Evolutionary conservation across 108 stramenopile species (phyloP).

Genomic region (Cyclotella sp.): DNA sequence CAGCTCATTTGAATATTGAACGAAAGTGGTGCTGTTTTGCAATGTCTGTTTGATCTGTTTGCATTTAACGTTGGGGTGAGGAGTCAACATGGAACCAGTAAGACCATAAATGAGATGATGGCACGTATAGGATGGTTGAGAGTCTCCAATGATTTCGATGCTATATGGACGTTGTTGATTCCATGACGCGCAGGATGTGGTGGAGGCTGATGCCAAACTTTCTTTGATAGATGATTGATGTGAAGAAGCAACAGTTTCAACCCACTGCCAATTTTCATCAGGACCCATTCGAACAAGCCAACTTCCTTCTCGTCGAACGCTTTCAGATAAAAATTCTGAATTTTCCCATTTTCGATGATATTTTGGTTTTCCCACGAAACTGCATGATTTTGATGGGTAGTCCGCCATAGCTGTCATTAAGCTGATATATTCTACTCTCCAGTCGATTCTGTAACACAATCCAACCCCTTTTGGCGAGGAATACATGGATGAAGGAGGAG

Average conservation of each 20-base stretch:
- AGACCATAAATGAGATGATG: slow-evolving; percentile 17
- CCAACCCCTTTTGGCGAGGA: background rate
- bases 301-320: background rate
- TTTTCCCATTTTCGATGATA: slow-evolving; percentile 26
- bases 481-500: slow-evolving; percentile 9
- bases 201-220: background rate
- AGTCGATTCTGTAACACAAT: slow-evolving; percentile 19
- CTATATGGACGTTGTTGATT: slow-evolving; percentile 20
- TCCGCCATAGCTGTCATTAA: slow-evolving; percentile 14
- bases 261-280: slow-evolving; percentile 1
- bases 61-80: slow-evolving; percentile 12
- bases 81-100: background rate
- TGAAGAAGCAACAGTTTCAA: background rate
- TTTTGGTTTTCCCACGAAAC: slow-evolving; percentile 13
- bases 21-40: slow-evolving; percentile 7
- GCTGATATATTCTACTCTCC: slow-evolving; percentile 21
- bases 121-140: slow-evolving; percentile 33
- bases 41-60: slow-evolving; percentile 27
- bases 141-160: slow-evolving; percentile 30
- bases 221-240: background rate
- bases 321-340: background rate
- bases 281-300: background rate
- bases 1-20: slow-evolving; percentile 6
- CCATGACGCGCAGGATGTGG: slow-evolving; percentile 1
- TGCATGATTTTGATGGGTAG: slow-evolving; percentile 17